These are phyloP conservation scores for Pelargonium myrrhifolium DNA, from an alignment of 441 rosid species.

Conservation along the genomic window DNA sequence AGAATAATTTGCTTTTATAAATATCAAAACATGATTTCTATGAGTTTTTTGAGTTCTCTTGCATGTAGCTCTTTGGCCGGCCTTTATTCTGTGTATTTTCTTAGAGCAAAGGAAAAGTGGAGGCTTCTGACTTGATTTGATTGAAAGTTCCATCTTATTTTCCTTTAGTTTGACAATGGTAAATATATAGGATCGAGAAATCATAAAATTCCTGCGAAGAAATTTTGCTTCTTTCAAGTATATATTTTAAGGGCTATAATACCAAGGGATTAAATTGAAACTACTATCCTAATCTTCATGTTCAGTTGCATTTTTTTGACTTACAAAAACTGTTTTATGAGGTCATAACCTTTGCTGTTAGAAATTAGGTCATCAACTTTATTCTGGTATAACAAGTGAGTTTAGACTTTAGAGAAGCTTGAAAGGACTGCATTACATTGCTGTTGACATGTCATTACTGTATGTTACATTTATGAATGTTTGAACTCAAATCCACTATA, in stretches of 20 bases:
- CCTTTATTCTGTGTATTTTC: too few relatives aligned
- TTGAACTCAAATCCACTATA: neutral
- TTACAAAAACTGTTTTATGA: neutral
- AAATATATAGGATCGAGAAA: neutral
- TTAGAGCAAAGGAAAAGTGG: too few relatives aligned
- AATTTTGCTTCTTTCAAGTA: neutral
- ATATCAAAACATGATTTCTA: too few relatives aligned
- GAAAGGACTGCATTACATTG: neutral
- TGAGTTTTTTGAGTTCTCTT: too few relatives aligned
- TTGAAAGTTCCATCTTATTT: too few relatives aligned
- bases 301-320: too few relatives aligned
- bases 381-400: neutral
- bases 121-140: too few relatives aligned
- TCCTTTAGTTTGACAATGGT: neutral
- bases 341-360: neutral
- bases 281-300: neutral
- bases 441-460: neutral
- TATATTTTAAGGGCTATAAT: neutral
- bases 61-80: too few relatives aligned
- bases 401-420: neutral
- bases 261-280: neutral
- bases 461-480: neutral
- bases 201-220: neutral
- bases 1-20: too few relatives aligned
- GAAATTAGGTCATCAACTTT: neutral